Base-by-base conservation (phyloP, 768 basidiomycete genomes). In the Grammothele lineata region DNA sequence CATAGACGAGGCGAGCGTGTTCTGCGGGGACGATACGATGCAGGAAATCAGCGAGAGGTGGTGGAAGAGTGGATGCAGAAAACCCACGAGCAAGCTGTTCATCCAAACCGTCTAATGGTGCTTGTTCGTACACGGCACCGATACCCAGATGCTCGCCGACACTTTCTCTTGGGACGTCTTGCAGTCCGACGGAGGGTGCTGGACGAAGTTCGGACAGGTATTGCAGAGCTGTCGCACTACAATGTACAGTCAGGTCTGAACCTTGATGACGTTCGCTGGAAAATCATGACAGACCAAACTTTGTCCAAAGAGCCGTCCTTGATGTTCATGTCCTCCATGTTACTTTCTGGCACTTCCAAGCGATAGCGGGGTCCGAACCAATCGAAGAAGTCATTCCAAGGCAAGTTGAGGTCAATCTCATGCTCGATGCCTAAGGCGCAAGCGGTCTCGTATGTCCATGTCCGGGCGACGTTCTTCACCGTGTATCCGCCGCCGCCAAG, bases 401-500 rank as follows among this genome's bases (percentile, higher is more conserved):
- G 89, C 43, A 92, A 66, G 54, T 88, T 85, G 18, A 77, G 75
- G 60, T 91, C 85, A 40, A 89, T 83, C 5, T 77, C 76, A 38
- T 90, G 72, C 59, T 93, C 86, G 27, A 87, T 76, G 1, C 91
- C 94, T n/a, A 93, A 76, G n/a, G 92, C 90, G 57, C 94, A 87
- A 0, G 92, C 95, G 0, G 96, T 99, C 66, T 99, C 95, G 69
- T 90, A 95, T 21, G 93, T 85, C 95, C 95, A 99, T 23, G 86
- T 82, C 23, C 92, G 76, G 3, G 92, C 92, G 17, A 97, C 93
- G 60, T 99, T 99, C 66, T 94, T 92, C 38, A 95, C 87, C 0
- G 95, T 98, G 65, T 98, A 99, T 1, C 95, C 95, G 14, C 95
- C 95, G 2, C 95, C 95, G 17, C 95, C 95, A 1, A 99, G 77